These are phyloP conservation scores for Sugiyamaella boreocaroliniensis DNA, from an alignment of 805 yeast genomes.

Conservation along the genomic window DNA sequence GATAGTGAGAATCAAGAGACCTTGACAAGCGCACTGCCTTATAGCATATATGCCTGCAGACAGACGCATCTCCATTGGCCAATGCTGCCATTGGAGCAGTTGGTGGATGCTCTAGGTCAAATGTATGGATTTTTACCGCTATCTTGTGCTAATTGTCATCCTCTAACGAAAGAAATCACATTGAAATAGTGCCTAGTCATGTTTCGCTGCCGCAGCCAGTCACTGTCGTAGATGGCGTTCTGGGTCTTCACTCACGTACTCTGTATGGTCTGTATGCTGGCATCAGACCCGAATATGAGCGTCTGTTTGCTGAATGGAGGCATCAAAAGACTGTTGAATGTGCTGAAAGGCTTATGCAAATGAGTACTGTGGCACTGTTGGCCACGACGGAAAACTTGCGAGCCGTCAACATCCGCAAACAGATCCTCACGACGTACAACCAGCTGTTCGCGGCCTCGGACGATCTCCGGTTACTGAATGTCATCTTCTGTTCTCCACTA, in stretches of 20 bases:
- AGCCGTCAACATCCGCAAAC: slow-evolving; percentile 26
- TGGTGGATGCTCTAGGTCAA: neutral
- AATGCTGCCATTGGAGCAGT: no score
- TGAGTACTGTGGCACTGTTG: slow-evolving; percentile 22
- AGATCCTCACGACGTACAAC: slow-evolving; percentile 11
- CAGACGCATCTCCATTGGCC: no score
- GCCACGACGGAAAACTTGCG: slow-evolving; percentile 29
- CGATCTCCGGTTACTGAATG: slow-evolving; percentile 24
- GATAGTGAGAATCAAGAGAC: no score
- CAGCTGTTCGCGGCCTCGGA: neutral
- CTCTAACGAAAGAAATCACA: slow-evolving; percentile 4
- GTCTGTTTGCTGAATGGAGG: neutral
- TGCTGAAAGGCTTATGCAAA: neutral
- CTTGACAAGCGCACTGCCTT: no score
- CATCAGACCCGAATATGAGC: slow-evolving; percentile 7
- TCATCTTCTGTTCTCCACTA: slow-evolving; percentile 30
- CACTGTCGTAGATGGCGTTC: slow-evolving; percentile 17
- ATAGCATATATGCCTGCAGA: no score
- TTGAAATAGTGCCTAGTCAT: slow-evolving; percentile 12
- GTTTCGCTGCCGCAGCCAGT: slow-evolving; percentile 1
- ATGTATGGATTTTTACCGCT: neutral
- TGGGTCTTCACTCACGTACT: slow-evolving; percentile 21
- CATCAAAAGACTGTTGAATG: neutral
- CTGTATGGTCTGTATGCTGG: slow-evolving; percentile 16
- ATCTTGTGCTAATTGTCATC: no score